These are phyloP conservation scores for Cryptococcus neoformans DNA, from an alignment of 1,284 basidiomycete species.

Conservation along the genomic window DNA sequence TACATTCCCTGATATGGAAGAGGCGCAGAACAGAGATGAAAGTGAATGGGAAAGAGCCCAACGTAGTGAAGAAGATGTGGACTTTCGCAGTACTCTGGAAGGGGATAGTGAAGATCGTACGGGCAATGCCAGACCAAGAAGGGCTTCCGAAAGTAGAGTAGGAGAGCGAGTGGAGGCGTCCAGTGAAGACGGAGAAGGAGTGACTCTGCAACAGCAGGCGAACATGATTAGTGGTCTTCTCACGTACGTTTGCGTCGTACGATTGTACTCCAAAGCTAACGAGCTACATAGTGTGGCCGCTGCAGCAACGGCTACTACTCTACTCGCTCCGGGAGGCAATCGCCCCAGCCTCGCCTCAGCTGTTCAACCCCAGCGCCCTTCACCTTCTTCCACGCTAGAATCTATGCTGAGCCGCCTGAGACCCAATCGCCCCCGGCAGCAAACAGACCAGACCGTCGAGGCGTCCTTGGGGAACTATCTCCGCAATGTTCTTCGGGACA, in stretches of 20 bases:
- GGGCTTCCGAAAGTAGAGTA: slow-evolving; percentile 10
- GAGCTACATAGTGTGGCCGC: slow-evolving; percentile 37
- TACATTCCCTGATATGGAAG: slow-evolving; percentile 1
- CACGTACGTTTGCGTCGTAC: slow-evolving; percentile 29
- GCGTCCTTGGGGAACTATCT: slow-evolving; percentile 42
- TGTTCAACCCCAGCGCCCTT: slow-evolving; percentile 12
- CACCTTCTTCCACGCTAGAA: slow-evolving; percentile 31
- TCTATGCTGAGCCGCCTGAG: slow-evolving; percentile 39
- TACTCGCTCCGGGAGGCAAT: slow-evolving; percentile 25
- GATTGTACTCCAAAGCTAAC: neutral
- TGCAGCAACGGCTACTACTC: slow-evolving; percentile 43
- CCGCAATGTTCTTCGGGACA: slow-evolving; percentile 32
- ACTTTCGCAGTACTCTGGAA: neutral
- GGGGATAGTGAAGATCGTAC: neutral
- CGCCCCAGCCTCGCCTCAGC: slow-evolving; percentile 13
- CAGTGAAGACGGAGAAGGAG: slow-evolving; percentile 4
- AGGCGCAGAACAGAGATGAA: neutral
- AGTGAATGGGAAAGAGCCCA: too few species aligned
- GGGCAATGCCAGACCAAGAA: neutral
- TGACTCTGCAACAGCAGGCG: slow-evolving; percentile 40
- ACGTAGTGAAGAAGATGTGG: too few species aligned
- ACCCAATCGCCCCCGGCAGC: slow-evolving; percentile 19
- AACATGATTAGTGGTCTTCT: slow-evolving; percentile 46
- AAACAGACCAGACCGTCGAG: slow-evolving; percentile 31
- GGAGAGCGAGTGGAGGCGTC: neutral